Percentiles rank a stretch among this genome's conserved stretches.
Conservation (phyloP, 2,329 filamentous ascomycete species). For the Mycosphaerella sp. region DNA sequence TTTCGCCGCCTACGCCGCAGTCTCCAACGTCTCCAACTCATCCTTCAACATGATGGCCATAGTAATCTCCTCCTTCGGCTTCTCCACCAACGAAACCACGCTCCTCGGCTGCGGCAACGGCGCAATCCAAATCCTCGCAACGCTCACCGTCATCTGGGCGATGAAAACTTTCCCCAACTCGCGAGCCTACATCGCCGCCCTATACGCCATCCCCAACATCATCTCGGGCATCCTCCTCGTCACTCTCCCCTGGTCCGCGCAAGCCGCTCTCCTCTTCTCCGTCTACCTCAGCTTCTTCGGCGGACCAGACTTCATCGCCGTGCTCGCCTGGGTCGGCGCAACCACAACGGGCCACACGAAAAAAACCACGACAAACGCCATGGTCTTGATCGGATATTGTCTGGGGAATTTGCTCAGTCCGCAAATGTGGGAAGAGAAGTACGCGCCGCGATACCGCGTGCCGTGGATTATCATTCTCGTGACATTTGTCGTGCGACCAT, state of each 20-base stretch:
- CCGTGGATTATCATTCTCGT: slow-evolving; percentile 14
- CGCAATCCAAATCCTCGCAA: slow-evolving; percentile 11
- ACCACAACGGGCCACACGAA: slow-evolving; percentile 53
- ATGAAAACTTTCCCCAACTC: slow-evolving; percentile 14
- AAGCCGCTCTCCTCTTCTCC: slow-evolving; percentile 12
- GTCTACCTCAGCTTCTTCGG: slow-evolving; percentile 16
- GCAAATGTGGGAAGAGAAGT: slow-evolving; percentile 14
- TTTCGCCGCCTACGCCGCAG: slow-evolving; percentile 13
- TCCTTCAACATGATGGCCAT: slow-evolving; percentile 14
- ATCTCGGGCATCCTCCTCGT: background rate
- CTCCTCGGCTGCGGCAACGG: slow-evolving; percentile 10
- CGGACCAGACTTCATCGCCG: slow-evolving; percentile 11
- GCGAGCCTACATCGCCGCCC: slow-evolving; percentile 12
- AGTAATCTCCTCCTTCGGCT: slow-evolving; percentile 16
- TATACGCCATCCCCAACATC: slow-evolving; percentile 2
- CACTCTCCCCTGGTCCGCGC: slow-evolving; percentile 4
- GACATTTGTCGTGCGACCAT: slow-evolving; percentile 11
- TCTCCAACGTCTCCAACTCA: slow-evolving; percentile 14
- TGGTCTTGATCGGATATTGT: slow-evolving; percentile 35
- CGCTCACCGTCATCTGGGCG: slow-evolving; percentile 9
- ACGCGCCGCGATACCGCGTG: slow-evolving; percentile 15
- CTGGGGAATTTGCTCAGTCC: slow-evolving; percentile 16
- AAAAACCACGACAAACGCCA: slow-evolving; percentile 56
- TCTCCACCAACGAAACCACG: slow-evolving; percentile 14
- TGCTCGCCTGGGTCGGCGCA: slow-evolving; percentile 32